Percentiles rank a stretch among this genome's conserved stretches.
These are phyloP conservation scores for Prunus mume DNA, from an alignment of 306 rosid species.

Conservation along the genomic window DNA sequence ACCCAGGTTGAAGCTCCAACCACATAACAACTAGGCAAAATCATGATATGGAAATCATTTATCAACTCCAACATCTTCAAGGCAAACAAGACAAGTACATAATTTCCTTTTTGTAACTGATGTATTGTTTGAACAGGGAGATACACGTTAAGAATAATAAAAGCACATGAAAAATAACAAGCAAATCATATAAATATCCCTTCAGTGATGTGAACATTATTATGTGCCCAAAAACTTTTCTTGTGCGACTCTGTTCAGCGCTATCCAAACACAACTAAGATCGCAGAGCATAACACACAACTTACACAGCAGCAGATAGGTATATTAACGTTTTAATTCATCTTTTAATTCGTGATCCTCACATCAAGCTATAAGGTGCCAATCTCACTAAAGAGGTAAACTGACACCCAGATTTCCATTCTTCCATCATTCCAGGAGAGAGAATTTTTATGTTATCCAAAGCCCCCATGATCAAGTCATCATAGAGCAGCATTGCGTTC, in stretches of 20 bases:
- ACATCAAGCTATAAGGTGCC: neutral
- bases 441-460: neutral
- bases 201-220: neutral
- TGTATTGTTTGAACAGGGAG: neutral
- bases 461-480: neutral
- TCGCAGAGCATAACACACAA: neutral
- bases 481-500: slow-evolving; percentile 2
- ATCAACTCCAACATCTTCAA: neutral
- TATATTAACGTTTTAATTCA: neutral
- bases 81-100: neutral
- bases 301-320: neutral
- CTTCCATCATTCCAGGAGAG: neutral
- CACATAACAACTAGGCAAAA: neutral
- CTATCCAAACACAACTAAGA: neutral
- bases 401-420: neutral
- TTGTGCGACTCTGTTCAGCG: neutral
- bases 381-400: neutral
- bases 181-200: neutral
- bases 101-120: neutral
- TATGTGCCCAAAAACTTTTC: neutral
- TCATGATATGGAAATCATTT: neutral
- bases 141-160: neutral
- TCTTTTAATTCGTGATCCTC: neutral
- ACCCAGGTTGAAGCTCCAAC: too few relatives aligned
- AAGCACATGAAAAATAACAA: neutral